Evolutionary conservation across 2,329 filamentous ascomycete species (phyloP).

Genomic region (Apiospora hydei): DNA sequence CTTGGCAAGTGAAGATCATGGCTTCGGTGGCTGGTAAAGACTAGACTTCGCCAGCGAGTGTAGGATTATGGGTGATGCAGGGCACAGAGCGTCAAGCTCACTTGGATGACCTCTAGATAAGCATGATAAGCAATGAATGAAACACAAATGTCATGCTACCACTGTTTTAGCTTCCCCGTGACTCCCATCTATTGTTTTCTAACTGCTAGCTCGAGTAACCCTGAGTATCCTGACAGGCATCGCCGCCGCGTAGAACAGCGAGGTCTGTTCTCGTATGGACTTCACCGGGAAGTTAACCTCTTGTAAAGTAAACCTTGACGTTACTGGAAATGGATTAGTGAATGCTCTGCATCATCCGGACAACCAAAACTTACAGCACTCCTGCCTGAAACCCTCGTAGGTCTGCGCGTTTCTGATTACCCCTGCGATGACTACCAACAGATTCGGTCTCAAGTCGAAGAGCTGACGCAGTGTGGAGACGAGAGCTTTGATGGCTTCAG

Average conservation of each 20-base stretch:
- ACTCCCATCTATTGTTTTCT: no score
- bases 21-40: no score
- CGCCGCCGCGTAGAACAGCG: slow-evolving; percentile 53
- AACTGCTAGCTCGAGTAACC: background rate
- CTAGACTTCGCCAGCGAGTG: no score
- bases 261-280: slow-evolving; percentile 49
- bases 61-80: no score
- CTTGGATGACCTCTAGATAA: background rate
- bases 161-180: no score
- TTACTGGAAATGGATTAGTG: background rate
- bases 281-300: slow-evolving; percentile 51
- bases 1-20: no score
- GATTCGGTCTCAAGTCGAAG: slow-evolving; percentile 60
- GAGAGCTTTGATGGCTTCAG: slow-evolving; percentile 66
- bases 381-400: slow-evolving; percentile 63
- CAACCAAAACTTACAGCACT: slow-evolving; percentile 59
- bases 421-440: slow-evolving; percentile 70
- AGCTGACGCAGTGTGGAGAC: slow-evolving; percentile 70
- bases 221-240: slow-evolving; percentile 39
- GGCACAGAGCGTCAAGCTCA: no score
- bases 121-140: background rate
- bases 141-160: no score
- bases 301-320: slow-evolving; percentile 46
- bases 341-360: background rate
- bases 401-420: slow-evolving; percentile 69